Conservation (phyloP, 495 filamentous ascomycete genomes). For the Pyronema domesticum region DNA sequence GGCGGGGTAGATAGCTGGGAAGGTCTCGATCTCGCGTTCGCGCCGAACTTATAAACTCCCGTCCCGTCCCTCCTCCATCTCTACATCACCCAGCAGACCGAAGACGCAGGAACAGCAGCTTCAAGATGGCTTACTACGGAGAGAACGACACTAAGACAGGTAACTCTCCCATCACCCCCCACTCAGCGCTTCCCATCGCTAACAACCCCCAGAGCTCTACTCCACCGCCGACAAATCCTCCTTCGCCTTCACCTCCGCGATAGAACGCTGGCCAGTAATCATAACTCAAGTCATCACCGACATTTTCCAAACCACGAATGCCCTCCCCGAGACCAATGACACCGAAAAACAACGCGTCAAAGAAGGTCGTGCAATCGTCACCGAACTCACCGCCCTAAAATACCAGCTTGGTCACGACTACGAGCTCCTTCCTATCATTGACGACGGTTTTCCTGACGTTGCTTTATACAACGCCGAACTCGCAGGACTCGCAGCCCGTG, state of each 20-base stretch:
- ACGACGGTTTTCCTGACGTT: slow-evolving; percentile 66
- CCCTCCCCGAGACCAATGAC: slow-evolving; percentile 26
- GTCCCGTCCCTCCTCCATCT: no score
- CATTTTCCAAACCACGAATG: slow-evolving; percentile 51
- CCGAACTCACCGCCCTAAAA: slow-evolving; percentile 65
- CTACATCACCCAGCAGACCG: no score
- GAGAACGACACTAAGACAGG: slow-evolving; percentile 32
- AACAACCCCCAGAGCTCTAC: slow-evolving; percentile 44
- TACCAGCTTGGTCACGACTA: slow-evolving; percentile 91
- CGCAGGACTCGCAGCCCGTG: slow-evolving; percentile 35
- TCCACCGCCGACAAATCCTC: slow-evolving; percentile 64
- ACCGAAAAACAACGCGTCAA: slow-evolving; percentile 43
- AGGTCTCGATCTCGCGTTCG: no score
- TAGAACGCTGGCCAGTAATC: slow-evolving; percentile 84
- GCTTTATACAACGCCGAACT: slow-evolving; percentile 73
- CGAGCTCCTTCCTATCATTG: slow-evolving; percentile 53
- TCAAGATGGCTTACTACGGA: no score
- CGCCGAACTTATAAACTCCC: no score
- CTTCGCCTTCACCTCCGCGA: slow-evolving; percentile 67
- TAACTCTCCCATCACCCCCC: slow-evolving; percentile 15
- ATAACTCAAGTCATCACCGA: slow-evolving; percentile 90
- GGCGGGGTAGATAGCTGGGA: no score
- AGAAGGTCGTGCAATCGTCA: slow-evolving; percentile 76
- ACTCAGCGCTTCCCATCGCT: neutral
- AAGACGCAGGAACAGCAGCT: no score